Conservation (phyloP, 1,284 basidiomycete species). For the Ceraceosorus bombacis region DNA sequence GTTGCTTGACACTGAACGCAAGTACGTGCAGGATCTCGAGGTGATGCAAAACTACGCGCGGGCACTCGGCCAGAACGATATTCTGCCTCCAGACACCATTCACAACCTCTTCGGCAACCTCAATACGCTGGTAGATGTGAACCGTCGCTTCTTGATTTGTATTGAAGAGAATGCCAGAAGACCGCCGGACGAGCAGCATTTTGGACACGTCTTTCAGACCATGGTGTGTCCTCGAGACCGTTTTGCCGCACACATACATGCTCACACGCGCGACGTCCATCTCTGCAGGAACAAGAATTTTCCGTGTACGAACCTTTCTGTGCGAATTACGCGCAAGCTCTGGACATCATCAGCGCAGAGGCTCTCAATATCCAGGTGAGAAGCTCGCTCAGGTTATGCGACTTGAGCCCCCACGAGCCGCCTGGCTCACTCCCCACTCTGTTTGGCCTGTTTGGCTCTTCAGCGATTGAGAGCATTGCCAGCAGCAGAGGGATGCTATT, state of each 20-base stretch:
- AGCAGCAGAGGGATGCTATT: constrained; percentile 38
- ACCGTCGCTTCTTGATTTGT: constrained; percentile 89
- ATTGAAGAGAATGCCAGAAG: constrained; percentile 58
- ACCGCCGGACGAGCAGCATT: constrained; percentile 58
- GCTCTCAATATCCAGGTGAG: constrained; percentile 14
- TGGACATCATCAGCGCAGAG: constrained; percentile 64
- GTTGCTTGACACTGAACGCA: constrained; percentile 86
- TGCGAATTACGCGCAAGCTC: constrained; percentile 67
- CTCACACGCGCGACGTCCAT: neutral
- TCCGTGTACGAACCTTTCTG: constrained; percentile 84
- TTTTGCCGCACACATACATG: neutral
- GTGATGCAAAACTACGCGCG: constrained; percentile 60
- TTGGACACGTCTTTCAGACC: constrained; percentile 54
- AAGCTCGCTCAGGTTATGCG: neutral
- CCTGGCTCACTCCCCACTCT: neutral
- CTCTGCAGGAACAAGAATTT: constrained; percentile 56
- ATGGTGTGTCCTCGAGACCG: constrained; percentile 51
- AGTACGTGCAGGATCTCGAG: constrained; percentile 96
- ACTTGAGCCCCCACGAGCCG: neutral
- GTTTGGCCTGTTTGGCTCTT: constrained; percentile 3
- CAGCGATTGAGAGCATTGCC: constrained; percentile 32
- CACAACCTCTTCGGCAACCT: constrained; percentile 92
- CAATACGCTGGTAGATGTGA: constrained; percentile 91
- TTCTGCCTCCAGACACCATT: constrained; percentile 86
- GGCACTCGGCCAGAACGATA: constrained; percentile 65